Base-by-base conservation (phyloP, 192 early-diverging fungal species). In the Entomortierella beljakovae region DNA sequence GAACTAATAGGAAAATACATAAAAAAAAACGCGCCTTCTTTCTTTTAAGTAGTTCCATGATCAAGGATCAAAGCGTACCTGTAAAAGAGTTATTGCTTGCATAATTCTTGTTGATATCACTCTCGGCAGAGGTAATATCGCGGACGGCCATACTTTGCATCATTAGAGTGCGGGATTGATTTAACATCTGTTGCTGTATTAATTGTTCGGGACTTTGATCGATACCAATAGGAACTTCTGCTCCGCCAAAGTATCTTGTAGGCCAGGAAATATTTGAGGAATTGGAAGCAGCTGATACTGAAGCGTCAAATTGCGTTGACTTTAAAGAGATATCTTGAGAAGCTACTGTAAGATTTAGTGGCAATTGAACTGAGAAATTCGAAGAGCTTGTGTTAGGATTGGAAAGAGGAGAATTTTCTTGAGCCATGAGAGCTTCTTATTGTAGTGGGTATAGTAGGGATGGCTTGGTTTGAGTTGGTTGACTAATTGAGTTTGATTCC, bases 141-240 rank as follows among this genome's bases (percentile, higher is more conserved):
- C 55, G 46, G 20, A 43, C 31, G 28, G 67, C 46, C 67, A 79
- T 64, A 61, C 38, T 79, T 40, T 79, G 75, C 54, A 79, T 55
- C 16, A 79, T 26, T 16, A 69, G 52, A 46, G 34, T 57, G 6
- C 75, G 66, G 8, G 75, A 79, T 33, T 79, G 75, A 20, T 34
- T 61, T 31, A 64, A 42, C 75, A 79, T 79, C 38, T 79, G 61
- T n/a, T 79, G 75, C 29, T 79, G 75, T 46, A 79, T 70, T 56
- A 79, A 1, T 40, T 70, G 75, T 53, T 77, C 74, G 40, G 74
- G 74, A n/a, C 54, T 66, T 23, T 68, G 73, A 5, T 77, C 73
- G n/a, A 64, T 57, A 15, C 73, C 66, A 26, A 68, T 55, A 26
- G 66, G 56, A 31, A 72, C 18, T 56, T 72, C 70, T 25, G 46